Percentiles rank a stretch among this genome's conserved stretches.
These are phyloP conservation scores for Globisporangium alternatum DNA, from an alignment of 352 stramenopile species.

Conservation along the genomic window DNA sequence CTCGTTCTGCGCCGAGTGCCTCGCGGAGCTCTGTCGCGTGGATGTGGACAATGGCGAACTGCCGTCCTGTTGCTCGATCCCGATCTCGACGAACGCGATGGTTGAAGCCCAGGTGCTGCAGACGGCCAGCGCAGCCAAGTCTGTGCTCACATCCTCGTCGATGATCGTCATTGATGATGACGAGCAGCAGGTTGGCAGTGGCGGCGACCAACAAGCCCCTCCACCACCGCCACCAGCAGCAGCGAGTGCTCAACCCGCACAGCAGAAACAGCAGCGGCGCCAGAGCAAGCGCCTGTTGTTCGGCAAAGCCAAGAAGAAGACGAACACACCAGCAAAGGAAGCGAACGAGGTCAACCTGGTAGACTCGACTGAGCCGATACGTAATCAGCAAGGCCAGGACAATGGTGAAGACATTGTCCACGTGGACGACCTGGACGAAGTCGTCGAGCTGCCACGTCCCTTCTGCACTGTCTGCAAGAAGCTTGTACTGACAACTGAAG, in stretches of 20 bases:
- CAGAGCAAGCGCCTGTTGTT: conserved; percentile 1
- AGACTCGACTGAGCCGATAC: neutral
- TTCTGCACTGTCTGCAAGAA: conserved; percentile 8
- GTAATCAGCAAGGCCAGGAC: neutral
- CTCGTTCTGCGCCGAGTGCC: neutral
- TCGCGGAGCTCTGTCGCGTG: neutral
- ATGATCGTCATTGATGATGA: conserved; percentile 14
- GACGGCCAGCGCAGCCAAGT: neutral
- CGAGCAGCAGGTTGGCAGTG: neutral
- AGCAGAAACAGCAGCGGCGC: neutral
- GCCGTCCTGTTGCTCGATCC: neutral
- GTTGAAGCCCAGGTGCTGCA: neutral
- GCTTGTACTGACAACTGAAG: conserved; percentile 3
- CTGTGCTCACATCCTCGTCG: neutral
- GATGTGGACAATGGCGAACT: neutral
- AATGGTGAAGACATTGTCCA: neutral
- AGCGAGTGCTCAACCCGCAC: neutral
- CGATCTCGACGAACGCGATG: neutral
- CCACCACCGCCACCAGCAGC: neutral
- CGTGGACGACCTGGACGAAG: neutral
- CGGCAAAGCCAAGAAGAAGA: neutral
- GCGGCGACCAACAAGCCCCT: neutral
- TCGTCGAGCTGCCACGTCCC: conserved; percentile 1
- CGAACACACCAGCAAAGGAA: neutral
- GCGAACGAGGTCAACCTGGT: conserved; percentile 12